Conservation (phyloP, 2,329 filamentous ascomycete genomes). For the Teratosphaeria zuluensis region DNA sequence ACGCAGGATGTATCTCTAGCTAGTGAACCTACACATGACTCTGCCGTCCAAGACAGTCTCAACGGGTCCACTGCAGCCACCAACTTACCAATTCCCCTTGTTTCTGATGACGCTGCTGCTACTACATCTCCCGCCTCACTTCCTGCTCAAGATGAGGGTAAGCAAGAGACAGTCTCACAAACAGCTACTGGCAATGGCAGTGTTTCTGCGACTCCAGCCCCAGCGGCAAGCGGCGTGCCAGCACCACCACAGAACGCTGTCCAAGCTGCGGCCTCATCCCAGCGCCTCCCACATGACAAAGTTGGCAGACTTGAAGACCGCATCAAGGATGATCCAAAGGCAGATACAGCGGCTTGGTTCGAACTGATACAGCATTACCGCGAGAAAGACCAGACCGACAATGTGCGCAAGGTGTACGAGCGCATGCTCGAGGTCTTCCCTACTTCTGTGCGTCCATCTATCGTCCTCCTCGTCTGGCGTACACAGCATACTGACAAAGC, state of each 20-base stretch:
- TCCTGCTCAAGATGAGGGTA: constrained; percentile 24
- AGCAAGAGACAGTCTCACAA: constrained; percentile 33
- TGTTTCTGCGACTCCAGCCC: constrained; percentile 2
- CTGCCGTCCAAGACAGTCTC: constrained; percentile 24
- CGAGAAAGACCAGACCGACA: constrained; percentile 70
- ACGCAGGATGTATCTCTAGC: constrained; percentile 50
- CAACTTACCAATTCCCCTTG: constrained; percentile 11
- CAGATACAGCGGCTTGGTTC: constrained; percentile 87
- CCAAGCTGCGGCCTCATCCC: constrained; percentile 15
- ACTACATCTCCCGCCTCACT: constrained; percentile 23
- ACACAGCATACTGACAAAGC: not conserved
- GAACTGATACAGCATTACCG: constrained; percentile 77
- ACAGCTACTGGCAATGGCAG: constrained; percentile 21
- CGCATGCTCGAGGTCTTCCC: constrained; percentile 84
- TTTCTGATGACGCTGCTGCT: constrained; percentile 17
- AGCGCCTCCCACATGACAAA: constrained; percentile 60
- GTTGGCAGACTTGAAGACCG: constrained; percentile 79
- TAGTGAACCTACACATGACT: constrained; percentile 32
- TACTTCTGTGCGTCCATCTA: constrained; percentile 63
- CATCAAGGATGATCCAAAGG: constrained; percentile 83
- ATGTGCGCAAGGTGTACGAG: constrained; percentile 70
- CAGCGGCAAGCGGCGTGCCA: constrained; percentile 1
- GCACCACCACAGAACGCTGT: constrained; percentile 5
- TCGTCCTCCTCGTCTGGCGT: not conserved
- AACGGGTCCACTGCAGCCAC: constrained; percentile 24